Evolutionary conservation across 2,329 filamentous ascomycete species (phyloP), one percentile per base, ranked within the genome.

Genomic region (Curvularia spicifera): DNA sequence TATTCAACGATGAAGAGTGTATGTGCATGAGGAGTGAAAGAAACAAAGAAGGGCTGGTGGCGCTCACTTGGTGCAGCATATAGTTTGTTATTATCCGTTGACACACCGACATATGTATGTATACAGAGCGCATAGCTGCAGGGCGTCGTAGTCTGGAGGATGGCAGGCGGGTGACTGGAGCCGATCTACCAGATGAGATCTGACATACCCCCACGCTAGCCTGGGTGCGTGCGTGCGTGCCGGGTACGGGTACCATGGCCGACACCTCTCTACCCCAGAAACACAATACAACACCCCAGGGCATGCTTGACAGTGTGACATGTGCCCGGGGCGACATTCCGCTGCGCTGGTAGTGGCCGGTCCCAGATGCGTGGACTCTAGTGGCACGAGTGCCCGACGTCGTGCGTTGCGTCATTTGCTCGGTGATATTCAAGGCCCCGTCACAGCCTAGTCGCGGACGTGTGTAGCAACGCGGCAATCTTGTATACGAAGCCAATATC

Each of bases 121-220:
- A 28, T 4, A 13, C n/a, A 31, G n/a, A 9, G 44, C 28, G 4
- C 44, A 46, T 13, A 9, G 15, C 44, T 46, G 44, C 24, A 43
- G 22, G 18, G 44, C 10, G 28, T 46, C n/a, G 28, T 46, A 13
- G 44, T 46, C n/a, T 29, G 15, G n/a, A 33, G 26, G 15, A 46
- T 22, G 44, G 26, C 44, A 20, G 26, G n/a, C 44, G 24, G 15
- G 29, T 26, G 22, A 13, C 40, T n/a, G 20, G 13, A 43, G 22
- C 40, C 18, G 40, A 43, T 43, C 40, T 42, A 12, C 42, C 28
- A 46, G 44, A 46, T 46, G 44, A 46, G 44, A 46, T 46, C 44
- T 46, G 44, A 33, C 44, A 9, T 20, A 20, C 44, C 44, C 44
- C 44, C 44, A 31, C 44, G 44, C 44, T 31, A 46, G 44, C 13